phyloP scores from a whole-genome alignment of 2,329 filamentous ascomycete genomes.

The Cryphonectria naterciae region DNA sequence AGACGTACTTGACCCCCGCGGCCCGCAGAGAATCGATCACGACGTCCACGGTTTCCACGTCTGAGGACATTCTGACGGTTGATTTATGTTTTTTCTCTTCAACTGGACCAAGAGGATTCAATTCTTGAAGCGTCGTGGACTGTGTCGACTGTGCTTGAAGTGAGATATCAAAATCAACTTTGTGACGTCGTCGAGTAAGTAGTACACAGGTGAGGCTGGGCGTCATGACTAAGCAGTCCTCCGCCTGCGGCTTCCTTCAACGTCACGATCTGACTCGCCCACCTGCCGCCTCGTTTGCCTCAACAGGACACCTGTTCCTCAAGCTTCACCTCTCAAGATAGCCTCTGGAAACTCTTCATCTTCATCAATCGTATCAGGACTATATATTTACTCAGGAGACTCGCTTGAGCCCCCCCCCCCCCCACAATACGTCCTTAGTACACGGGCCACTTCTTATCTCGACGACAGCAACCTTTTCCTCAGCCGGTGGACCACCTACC shows the following conservation, averaged over 20 bases:
- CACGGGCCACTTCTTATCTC: slow-evolving; percentile 18
- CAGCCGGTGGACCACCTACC: no score
- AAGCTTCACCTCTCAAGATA: neutral
- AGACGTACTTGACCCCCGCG: slow-evolving; percentile 50
- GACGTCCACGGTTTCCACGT: slow-evolving; percentile 36
- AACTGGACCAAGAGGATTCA: neutral
- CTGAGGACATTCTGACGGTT: slow-evolving; percentile 16
- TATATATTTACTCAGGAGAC: neutral
- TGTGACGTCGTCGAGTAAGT: slow-evolving; percentile 13
- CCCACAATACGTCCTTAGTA: neutral
- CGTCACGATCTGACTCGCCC: neutral
- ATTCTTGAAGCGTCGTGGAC: neutral
- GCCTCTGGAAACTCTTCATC: neutral
- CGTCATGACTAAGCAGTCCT: slow-evolving; percentile 16
- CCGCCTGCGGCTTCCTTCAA: neutral
- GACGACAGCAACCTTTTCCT: neutral
- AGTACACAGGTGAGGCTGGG: neutral
- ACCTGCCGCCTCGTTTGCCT: neutral
- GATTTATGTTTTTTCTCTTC: neutral
- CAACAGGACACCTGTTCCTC: neutral
- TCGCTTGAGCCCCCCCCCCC: neutral
- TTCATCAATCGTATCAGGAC: neutral
- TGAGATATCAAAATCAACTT: neutral
- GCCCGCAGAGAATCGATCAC: slow-evolving; percentile 37
- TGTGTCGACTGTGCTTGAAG: neutral